These are phyloP conservation scores for Linum trigynum DNA, from an alignment of 345 rosid species.

Conservation along the genomic window DNA sequence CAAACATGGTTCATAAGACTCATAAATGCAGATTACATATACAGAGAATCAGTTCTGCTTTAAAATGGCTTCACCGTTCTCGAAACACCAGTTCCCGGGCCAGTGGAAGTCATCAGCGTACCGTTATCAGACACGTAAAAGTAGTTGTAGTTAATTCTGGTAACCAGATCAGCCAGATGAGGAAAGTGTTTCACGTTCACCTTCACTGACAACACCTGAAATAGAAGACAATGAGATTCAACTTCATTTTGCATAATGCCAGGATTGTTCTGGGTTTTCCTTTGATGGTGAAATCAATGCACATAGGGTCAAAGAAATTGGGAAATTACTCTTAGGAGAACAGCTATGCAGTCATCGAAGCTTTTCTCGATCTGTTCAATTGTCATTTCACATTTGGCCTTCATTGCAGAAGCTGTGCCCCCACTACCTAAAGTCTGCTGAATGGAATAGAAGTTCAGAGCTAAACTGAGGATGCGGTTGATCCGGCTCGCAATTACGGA, in stretches of 20 bases:
- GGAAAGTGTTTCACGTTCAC: constrained; percentile 91
- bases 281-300: background rate
- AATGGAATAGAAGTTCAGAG: constrained; percentile 79
- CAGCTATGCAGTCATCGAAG: constrained; percentile 82
- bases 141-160: constrained; percentile 87
- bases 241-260: no score
- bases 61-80: background rate
- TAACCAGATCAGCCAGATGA: constrained; percentile 85
- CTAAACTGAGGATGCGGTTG: constrained; percentile 77
- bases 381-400: constrained; percentile 77
- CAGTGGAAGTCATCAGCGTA: constrained; percentile 50
- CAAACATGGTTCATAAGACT: no score
- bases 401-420: constrained; percentile 69
- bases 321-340: constrained; percentile 77
- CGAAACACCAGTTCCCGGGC: constrained; percentile 31
- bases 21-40: background rate
- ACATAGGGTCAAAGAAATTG: background rate
- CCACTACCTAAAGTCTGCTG: constrained; percentile 75
- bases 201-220: constrained; percentile 76
- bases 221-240: background rate
- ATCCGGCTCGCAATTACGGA: constrained; percentile 87
- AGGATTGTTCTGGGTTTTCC: background rate
- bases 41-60: background rate
- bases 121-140: constrained; percentile 89
- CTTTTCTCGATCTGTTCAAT: constrained; percentile 74